phyloP scores from a whole-genome alignment of 2,329 filamentous ascomycete genomes.

The Fusarium poae region DNA sequence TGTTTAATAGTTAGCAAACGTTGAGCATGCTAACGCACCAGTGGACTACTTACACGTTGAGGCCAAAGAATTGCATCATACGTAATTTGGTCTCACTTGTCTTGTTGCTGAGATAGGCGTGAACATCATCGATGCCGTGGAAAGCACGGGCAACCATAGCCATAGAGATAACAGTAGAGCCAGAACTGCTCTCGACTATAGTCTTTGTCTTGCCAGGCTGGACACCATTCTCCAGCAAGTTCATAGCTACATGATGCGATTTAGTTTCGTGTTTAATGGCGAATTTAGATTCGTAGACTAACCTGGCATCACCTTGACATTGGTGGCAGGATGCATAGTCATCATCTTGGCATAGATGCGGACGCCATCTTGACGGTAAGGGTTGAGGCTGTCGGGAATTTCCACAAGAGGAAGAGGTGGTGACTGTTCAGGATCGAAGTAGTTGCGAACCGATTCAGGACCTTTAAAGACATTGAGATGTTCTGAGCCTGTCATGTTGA shows the following conservation, averaged over 20 bases:
- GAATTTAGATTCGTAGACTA: conserved; percentile 12
- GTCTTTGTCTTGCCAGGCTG: conserved; percentile 62
- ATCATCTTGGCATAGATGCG: conserved; percentile 75
- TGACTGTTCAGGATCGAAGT: conserved; percentile 69
- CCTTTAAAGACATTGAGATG: conserved; percentile 67
- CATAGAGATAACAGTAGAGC: conserved; percentile 73
- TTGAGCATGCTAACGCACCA: too few species aligned
- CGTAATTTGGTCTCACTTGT: conserved; percentile 52
- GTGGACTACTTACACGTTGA: conserved; percentile 49
- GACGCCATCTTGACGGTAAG: conserved; percentile 67
- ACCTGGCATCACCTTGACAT: conserved; percentile 73
- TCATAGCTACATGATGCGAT: conserved; percentile 50
- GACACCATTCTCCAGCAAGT: conserved; percentile 63
- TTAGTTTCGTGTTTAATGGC: conserved; percentile 18
- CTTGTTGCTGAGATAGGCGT: conserved; percentile 65
- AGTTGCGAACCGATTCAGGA: conserved; percentile 66
- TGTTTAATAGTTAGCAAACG: conserved; percentile 28
- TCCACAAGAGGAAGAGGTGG: conserved; percentile 72
- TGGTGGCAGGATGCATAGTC: conserved; percentile 71
- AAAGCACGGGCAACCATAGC: conserved; percentile 53
- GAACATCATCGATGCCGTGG: conserved; percentile 56
- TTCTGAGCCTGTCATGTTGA: conserved; percentile 46
- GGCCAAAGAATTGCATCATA: conserved; percentile 53
- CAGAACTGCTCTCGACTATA: conserved; percentile 71
- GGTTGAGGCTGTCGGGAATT: conserved; percentile 68